phyloP scores from a whole-genome alignment of 2,329 filamentous ascomycete species.

The Raffaelea deltoideospora region DNA sequence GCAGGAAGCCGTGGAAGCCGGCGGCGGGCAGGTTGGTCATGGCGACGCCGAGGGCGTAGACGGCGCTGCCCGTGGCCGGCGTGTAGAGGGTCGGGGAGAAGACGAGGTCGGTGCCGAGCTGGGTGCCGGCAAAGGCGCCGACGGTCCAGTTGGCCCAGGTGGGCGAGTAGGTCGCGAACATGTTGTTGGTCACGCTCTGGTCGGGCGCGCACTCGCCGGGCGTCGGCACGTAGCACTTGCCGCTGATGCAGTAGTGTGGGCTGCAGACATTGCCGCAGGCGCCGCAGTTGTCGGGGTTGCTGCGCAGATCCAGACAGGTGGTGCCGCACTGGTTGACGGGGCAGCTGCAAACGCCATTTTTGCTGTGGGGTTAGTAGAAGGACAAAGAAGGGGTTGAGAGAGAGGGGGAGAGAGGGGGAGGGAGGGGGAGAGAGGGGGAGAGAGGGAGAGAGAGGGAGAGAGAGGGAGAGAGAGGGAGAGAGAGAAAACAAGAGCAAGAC shows the following conservation, averaged over 20 bases:
- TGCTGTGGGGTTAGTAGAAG: background rate
- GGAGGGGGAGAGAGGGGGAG: background rate
- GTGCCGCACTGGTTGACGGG: slow-evolving; percentile 3
- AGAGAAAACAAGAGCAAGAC: background rate
- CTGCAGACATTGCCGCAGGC: slow-evolving; percentile 1
- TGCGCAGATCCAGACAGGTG: slow-evolving; percentile 2
- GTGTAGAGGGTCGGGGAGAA: background rate
- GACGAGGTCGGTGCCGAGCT: background rate
- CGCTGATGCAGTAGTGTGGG: slow-evolving; percentile 3
- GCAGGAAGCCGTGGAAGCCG: slow-evolving; percentile 3
- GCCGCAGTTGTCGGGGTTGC: slow-evolving; percentile 4
- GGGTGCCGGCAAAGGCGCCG: slow-evolving; percentile 1
- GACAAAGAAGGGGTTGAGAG: background rate
- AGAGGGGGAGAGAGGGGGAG: background rate
- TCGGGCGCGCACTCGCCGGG: slow-evolving; percentile 2
- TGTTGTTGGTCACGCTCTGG: slow-evolving; percentile 5
- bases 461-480: background rate
- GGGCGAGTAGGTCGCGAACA: slow-evolving; percentile 4
- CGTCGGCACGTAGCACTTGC: slow-evolving; percentile 1
- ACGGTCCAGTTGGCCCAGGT: slow-evolving; percentile 4
- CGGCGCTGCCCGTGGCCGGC: background rate
- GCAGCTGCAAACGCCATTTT: slow-evolving; percentile 1
- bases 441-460: background rate
- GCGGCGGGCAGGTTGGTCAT: slow-evolving; percentile 1
- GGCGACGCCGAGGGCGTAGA: background rate